Evolutionary conservation across 441 rosid species (phyloP).

Genomic region (Populus hybrid): DNA sequence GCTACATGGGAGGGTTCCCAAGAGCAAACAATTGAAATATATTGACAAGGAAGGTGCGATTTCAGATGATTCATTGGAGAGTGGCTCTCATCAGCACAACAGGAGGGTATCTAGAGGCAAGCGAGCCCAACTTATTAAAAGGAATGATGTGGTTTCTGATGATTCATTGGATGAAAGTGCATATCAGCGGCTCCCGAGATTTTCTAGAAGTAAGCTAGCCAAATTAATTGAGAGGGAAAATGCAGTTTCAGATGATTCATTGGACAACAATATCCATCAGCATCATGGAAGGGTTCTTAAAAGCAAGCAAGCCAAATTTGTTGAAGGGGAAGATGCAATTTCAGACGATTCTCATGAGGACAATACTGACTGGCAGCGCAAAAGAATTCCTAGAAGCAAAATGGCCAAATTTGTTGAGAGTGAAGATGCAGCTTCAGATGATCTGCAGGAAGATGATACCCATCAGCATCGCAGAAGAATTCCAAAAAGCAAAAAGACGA

Average conservation of each 20-base stretch:
- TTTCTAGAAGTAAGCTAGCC: slow-evolving; percentile 21
- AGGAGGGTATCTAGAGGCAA: slow-evolving; percentile 29
- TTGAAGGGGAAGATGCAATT: slow-evolving; percentile 33
- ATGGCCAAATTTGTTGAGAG: slow-evolving; percentile 33
- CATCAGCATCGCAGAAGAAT: slow-evolving; percentile 9
- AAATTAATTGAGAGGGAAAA: slow-evolving; percentile 36
- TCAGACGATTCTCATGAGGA: slow-evolving; percentile 43
- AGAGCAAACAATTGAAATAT: slow-evolving; percentile 31
- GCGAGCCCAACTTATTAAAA: slow-evolving; percentile 26
- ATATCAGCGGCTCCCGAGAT: slow-evolving; percentile 25
- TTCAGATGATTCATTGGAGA: slow-evolving; percentile 36
- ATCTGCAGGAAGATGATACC: slow-evolving; percentile 36
- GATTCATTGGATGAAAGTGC: slow-evolving; percentile 38
- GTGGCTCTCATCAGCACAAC: slow-evolving; percentile 23
- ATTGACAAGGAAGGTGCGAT: slow-evolving; percentile 26
- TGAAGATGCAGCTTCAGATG: slow-evolving; percentile 42
- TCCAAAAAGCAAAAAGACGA: slow-evolving; percentile 25
- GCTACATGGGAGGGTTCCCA: slow-evolving; percentile 33
- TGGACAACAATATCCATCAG: slow-evolving; percentile 21
- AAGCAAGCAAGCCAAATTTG: slow-evolving; percentile 33
- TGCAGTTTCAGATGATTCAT: slow-evolving; percentile 40
- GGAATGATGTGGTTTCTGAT: slow-evolving; percentile 47
- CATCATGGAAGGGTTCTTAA: slow-evolving; percentile 30
- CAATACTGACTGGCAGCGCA: slow-evolving; percentile 21
- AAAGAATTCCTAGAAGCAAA: slow-evolving; percentile 36